Conservation (phyloP, 495 filamentous ascomycete species). For the Aspergillus kassunensis region DNA sequence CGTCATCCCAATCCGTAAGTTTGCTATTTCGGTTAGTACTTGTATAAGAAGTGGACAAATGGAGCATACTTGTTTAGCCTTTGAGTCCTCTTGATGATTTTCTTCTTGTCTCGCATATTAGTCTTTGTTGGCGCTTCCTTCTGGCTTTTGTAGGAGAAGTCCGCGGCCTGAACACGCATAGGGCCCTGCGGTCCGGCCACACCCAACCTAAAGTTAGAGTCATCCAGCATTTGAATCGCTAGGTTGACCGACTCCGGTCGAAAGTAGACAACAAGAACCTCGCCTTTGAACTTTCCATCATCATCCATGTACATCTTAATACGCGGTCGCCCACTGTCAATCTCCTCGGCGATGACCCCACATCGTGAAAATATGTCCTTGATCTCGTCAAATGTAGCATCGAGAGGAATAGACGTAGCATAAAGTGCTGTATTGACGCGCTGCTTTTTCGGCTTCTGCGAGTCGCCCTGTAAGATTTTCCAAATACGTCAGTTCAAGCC, state of each 20-base stretch:
- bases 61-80: conserved; percentile 64
- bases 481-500: not conserved
- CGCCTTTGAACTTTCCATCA: conserved; percentile 82
- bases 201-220: conserved; percentile 74
- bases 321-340: conserved; percentile 76
- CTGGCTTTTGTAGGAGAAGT: conserved; percentile 80
- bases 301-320: conserved; percentile 92
- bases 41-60: conserved; percentile 7
- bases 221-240: conserved; percentile 89
- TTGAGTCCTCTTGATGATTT: conserved; percentile 84
- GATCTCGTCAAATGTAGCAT: conserved; percentile 76
- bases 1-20: conserved; percentile 90
- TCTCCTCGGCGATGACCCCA: conserved; percentile 91
- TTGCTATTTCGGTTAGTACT: conserved; percentile 50
- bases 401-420: conserved; percentile 76
- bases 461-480: conserved; percentile 21
- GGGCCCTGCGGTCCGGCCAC: conserved; percentile 48
- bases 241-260: conserved; percentile 84
- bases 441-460: conserved; percentile 57
- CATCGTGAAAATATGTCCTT: conserved; percentile 76
- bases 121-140: conserved; percentile 54
- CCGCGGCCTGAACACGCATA: conserved; percentile 82
- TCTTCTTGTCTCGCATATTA: conserved; percentile 63
- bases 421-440: conserved; percentile 87
- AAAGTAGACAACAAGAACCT: conserved; percentile 91